Evolutionary conservation across 169 alveolate genomes (phyloP), one percentile per base, ranked within the genome.

Genomic region (Miamiensis avidus): DNA sequence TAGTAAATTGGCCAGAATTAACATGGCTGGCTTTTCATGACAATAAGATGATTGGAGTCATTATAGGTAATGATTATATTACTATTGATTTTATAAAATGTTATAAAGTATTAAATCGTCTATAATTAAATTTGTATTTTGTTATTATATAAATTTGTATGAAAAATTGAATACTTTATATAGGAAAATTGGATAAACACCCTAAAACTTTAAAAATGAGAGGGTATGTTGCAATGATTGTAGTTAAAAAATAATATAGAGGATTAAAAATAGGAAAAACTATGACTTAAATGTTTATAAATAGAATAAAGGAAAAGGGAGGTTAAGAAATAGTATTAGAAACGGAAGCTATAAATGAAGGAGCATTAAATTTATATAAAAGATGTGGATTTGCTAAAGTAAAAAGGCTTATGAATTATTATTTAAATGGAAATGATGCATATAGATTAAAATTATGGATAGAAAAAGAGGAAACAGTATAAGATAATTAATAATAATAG

Each of bases 171-270:
- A n/a, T n/a, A n/a, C n/a, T 82, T 30, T 81, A 88, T 30, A 93
- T 92, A 29, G 89, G 92, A 20, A 93, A 93, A 82, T 81, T 91
- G 76, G 95, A 93, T 31, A 87, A 88, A 72, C 93, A 93, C 76
- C 81, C 81, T 16, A 88, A 88, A 31, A 77, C 83, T 31, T 74
- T 76, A 65, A 83, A 85, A 81, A 82, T 76, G 11, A 89, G 93
- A 82, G 97, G 98, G 1, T 96, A 95, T 86, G 93, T 94, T 31
- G 98, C 97, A 27, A 96, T 96, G 98, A 82, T 96, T 33, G 97
- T 97, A 20, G 98, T 96, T 20, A 83, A 91, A n/a, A 91, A 93
- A 31, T 88, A 94, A 65, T 93, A 89, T 82, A 88, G 98, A 82
- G 88, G 96, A 74, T 77, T 86, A 65, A 97, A 95, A 72, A 88